Base-by-base conservation (phyloP, 176 grass and related monocot species). In the Lolium multiflorum region DNA sequence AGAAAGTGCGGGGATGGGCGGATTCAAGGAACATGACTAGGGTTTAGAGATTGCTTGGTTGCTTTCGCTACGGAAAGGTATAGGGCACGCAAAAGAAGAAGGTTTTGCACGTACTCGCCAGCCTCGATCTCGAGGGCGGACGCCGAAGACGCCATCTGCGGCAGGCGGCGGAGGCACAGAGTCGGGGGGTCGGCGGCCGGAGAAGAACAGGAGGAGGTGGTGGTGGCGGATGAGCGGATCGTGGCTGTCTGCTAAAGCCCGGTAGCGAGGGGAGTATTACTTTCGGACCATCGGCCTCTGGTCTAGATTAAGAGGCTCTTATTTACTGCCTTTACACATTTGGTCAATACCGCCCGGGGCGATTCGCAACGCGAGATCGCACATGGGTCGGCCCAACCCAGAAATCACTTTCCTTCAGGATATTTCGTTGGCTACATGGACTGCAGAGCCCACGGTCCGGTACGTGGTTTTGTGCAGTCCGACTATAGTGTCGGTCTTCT, bases 111-210 rank as follows among this genome's bases (percentile, higher is more conserved):
- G 67, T 99, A 99, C 97, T 98, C 97, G 54, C 90, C 88, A 78
- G 94, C 97, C 90, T 99, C 97, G 80, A 96, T 99, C 86, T 99
- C 94, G 65, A 99, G 89, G 67, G 97, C 83, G n/a, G 97, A 99
- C 82, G 91, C 87, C 65, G 88, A 89, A 43, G 87, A 92, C 26
- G 87, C 88, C 83, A 90, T 86, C 51, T 77, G 52, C 89, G 55
- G 35, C 51, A 74, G 47, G 77, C 56, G 76, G 63, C 56, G 46
- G 46, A 35, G 68, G 64, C 35, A 24, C 55, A 72, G 41, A 57
- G 73, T 71, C 17, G 56, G 74, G 60, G 84, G 41, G 41, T 55
- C 55, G 11, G 39, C 83, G 56, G 79, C 77, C 73, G 77, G 88
- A 90, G 87, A 84, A 47, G 84, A 43, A 86, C 25, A 20, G 22